These are phyloP conservation scores for Pyrrhoderma lamaoense DNA, from an alignment of 1,284 basidiomycete genomes.

Conservation along the genomic window DNA sequence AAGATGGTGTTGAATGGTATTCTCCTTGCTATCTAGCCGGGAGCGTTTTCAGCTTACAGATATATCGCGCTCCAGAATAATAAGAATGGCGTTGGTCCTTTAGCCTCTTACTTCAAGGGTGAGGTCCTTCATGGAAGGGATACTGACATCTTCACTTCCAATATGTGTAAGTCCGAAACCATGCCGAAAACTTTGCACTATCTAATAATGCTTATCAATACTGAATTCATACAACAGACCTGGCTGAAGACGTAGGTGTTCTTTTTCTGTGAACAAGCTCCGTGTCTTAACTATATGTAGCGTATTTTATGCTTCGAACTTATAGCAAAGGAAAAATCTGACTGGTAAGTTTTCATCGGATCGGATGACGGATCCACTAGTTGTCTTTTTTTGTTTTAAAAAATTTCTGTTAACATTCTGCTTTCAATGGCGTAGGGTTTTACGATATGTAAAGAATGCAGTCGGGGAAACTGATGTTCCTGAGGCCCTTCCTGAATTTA, in stretches of 20 bases:
- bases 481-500: conserved; percentile 90
- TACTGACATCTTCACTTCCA: conserved; percentile 92
- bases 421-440: conserved; percentile 48
- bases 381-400: neutral
- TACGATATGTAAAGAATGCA: conserved; percentile 94
- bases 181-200: neutral
- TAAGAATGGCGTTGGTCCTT: conserved; percentile 76
- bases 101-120: conserved; percentile 96
- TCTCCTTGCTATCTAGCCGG: conserved; percentile 49
- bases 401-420: conserved; percentile 7
- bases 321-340: conserved; percentile 82
- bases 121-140: conserved; percentile 87
- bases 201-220: conserved; percentile 1
- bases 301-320: conserved; percentile 97
- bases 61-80: conserved; percentile 91
- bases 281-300: conserved; percentile 31
- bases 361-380: neutral
- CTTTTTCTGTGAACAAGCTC: neutral
- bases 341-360: conserved; percentile 47
- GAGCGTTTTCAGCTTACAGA: conserved; percentile 90
- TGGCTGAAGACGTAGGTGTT: conserved; percentile 72
- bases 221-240: conserved; percentile 38
- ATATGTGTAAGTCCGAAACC: conserved; percentile 62
- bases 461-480: conserved; percentile 97
- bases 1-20: neutral